Evolutionary conservation across 1,139 yeast genomes (phyloP), one percentile per base, ranked within the genome.

Genomic region (Chernovozyma sophiae-reginae): DNA sequence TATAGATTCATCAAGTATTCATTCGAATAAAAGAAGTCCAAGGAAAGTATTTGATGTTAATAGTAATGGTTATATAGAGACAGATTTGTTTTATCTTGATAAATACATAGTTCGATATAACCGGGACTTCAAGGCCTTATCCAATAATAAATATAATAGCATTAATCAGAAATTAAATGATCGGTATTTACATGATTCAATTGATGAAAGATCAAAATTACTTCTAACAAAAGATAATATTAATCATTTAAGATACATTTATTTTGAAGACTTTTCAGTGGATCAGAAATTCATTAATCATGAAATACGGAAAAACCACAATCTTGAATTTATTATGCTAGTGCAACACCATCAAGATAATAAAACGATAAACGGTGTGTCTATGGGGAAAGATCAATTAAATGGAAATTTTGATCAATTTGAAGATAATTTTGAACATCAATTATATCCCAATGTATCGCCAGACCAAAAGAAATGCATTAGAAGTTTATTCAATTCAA

Each of bases 171-270:
- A 30, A 5, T 31, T 58, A 35, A 58, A 55, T 39, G 41, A 44
- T 10, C 44, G 38, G 22, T 41, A 34, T 18, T 23, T 30, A 5
- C 25, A 42, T 30, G 27, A 46, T 29, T 30, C 35, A 3, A 20
- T 31, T n/a, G 40, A 47, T 27, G 48, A 43, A 6, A 42, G 44
- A 4, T 46, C 47, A 14, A 36, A 32, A 10, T 35, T 37, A 17
- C 44, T 59, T 26, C 51, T 60, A 31, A 47, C 49, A 16, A 42
- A 39, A 5, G 43, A 44, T 30, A 56, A 57, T 37, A 30, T 58
- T 8, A 43, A 52, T 17, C 43, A 53, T 15, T 51, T 60, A 39
- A 46, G 65, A 29, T 58, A 57, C 41, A 51, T 57, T 2, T 60
- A 58, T 35, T 60, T 57, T 35, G 51, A 57, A 31, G 47, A 47